phyloP scores from a whole-genome alignment of 1,139 yeast genomes.

The Tardiomyces digboiensis region DNA sequence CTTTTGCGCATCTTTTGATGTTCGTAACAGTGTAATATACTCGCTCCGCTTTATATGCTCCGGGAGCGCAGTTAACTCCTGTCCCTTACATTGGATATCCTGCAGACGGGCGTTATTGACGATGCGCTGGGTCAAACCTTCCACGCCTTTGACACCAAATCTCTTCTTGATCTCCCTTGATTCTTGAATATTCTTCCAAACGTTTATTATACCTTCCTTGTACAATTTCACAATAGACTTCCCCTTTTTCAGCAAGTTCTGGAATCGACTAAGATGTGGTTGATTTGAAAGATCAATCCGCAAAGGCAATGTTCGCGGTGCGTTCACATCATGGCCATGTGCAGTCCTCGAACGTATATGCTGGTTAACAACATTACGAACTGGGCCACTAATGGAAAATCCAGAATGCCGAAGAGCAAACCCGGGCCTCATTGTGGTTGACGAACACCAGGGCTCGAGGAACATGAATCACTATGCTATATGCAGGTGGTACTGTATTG shows the following conservation, averaged over 20 bases:
- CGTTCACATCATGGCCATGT: conserved; percentile 9
- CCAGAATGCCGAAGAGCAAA: background rate
- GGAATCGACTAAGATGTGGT: conserved; percentile 4
- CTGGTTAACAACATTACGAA: background rate
- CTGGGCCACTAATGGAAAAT: background rate
- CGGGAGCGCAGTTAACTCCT: conserved; percentile 5
- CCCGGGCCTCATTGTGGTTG: background rate
- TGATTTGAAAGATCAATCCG: conserved; percentile 9
- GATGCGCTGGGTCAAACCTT: conserved; percentile 18
- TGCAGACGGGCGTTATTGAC: conserved; percentile 20
- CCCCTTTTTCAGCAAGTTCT: conserved; percentile 16
- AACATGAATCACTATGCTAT: no score
- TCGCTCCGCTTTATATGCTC: conserved; percentile 39
- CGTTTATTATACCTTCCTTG: conserved; percentile 26
- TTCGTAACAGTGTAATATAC: conserved; percentile 47
- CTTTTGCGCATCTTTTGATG: conserved; percentile 46
- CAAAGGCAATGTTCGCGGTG: conserved; percentile 18
- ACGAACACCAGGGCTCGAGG: no score
- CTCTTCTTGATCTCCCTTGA: conserved; percentile 9
- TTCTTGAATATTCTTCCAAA: conserved; percentile 22
- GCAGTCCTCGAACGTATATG: background rate
- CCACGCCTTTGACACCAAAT: conserved; percentile 11
- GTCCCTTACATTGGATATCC: conserved; percentile 8
- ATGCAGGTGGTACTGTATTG: no score
- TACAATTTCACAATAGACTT: conserved; percentile 23